Percentiles rank a stretch among this genome's conserved stretches.
These are phyloP conservation scores for Hypoxylon sp. DNA, from an alignment of 2,329 filamentous ascomycete species.

Conservation along the genomic window DNA sequence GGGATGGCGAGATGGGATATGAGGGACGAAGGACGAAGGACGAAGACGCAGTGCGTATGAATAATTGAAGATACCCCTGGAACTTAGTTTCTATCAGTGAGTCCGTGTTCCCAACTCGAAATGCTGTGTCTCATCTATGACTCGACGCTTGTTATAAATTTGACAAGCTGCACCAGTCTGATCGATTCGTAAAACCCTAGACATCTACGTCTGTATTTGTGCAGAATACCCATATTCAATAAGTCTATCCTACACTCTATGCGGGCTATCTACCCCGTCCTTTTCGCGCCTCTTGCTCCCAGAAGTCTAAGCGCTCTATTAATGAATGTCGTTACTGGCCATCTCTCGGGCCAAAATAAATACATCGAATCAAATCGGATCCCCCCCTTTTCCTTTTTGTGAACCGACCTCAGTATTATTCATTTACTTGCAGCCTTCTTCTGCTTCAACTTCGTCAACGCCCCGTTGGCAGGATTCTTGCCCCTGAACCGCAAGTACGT, in stretches of 20 bases:
- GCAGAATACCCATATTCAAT: constrained; percentile 15
- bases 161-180: neutral
- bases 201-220: neutral
- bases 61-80: constrained; percentile 34
- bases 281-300: too few species aligned
- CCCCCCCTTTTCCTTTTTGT: neutral
- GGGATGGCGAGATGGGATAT: neutral
- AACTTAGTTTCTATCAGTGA: neutral
- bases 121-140: neutral
- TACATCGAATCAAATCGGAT: neutral
- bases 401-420: too few species aligned
- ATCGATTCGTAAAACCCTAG: neutral
- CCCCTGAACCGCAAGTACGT: constrained; percentile 60
- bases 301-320: constrained; percentile 5
- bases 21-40: neutral
- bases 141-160: neutral
- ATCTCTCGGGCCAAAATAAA: neutral
- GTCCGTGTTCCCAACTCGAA: neutral
- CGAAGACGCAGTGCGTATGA: constrained; percentile 4
- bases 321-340: constrained; percentile 1
- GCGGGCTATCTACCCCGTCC: neutral
- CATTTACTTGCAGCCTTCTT: constrained; percentile 10
- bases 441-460: constrained; percentile 51
- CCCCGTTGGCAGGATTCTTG: constrained; percentile 56
- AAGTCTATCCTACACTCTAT: constrained; percentile 5